Percentiles rank a stretch among this genome's conserved stretches.
These are phyloP conservation scores for Primulina huaijiensis DNA, from an alignment of 257 asterid species.

Conservation along the genomic window DNA sequence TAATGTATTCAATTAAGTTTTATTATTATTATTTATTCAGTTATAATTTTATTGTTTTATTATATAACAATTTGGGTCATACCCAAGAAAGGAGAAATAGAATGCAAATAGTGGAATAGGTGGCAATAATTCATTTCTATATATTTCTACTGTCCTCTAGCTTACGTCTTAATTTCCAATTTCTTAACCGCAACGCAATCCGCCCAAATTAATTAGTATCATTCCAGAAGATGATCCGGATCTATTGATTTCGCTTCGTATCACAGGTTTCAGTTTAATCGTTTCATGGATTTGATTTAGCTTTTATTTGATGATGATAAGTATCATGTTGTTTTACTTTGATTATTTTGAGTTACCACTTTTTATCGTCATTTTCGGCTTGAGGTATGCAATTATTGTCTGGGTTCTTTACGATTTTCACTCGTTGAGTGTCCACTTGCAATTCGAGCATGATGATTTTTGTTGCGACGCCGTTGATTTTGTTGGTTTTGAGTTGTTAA, in stretches of 20 bases:
- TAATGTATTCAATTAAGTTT: no score
- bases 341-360: constrained; percentile 6
- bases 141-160: background rate
- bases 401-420: constrained; percentile 1
- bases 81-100: background rate
- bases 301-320: background rate
- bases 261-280: constrained; percentile 20
- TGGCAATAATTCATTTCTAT: background rate
- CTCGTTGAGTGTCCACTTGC: constrained; percentile 7
- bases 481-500: background rate
- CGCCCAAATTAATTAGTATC: constrained; percentile 13
- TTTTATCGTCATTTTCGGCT: constrained; percentile 7
- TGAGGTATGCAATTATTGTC: constrained; percentile 16
- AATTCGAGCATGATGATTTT: background rate
- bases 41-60: no score
- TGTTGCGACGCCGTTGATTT: background rate
- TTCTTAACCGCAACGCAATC: constrained; percentile 36
- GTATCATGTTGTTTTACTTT: background rate
- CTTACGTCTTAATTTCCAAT: background rate
- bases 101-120: background rate
- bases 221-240: background rate
- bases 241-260: constrained; percentile 10
- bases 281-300: background rate
- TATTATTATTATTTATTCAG: no score
- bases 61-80: no score